phyloP scores from a whole-genome alignment of 805 yeast genomes.

The Debaryomyces tyrocola region DNA sequence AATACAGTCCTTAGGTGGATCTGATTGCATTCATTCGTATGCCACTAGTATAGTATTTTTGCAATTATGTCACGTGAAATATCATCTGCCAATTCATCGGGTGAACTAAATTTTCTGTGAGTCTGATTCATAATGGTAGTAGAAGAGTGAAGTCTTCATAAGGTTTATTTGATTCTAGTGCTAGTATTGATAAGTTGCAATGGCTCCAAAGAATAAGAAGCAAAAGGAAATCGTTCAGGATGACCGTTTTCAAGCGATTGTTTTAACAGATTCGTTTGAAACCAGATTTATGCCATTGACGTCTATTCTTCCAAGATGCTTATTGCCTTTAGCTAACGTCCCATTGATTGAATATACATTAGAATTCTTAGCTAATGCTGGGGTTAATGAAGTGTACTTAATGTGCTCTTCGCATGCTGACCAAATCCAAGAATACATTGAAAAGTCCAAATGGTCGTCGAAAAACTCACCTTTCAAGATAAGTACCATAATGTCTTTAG shows the following conservation, averaged over 20 bases:
- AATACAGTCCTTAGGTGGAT: too few species aligned
- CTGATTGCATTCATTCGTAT: too few species aligned
- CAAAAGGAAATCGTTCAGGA: conserved; percentile 62
- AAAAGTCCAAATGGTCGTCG: conserved; percentile 64
- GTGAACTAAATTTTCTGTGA: not conserved
- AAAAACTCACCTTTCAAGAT: conserved; percentile 79
- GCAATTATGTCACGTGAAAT: too few species aligned
- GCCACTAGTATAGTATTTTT: too few species aligned
- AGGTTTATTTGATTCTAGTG: not conserved
- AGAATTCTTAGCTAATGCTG: conserved; percentile 88
- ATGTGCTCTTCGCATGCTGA: conserved; percentile 92
- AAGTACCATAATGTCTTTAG: conserved; percentile 77
- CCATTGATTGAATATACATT: conserved; percentile 94
- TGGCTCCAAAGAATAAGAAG: conserved; percentile 51
- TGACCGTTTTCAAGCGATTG: conserved; percentile 88
- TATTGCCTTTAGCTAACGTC: conserved; percentile 87
- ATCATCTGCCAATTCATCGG: not conserved
- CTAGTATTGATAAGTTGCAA: conserved; percentile 10
- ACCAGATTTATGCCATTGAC: conserved; percentile 93
- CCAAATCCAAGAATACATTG: conserved; percentile 80
- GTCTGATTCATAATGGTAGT: not conserved
- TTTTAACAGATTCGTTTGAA: conserved; percentile 90
- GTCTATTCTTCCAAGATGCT: conserved; percentile 81
- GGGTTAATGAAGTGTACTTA: conserved; percentile 84
- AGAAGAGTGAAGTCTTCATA: too few species aligned